Percentiles rank a stretch among this genome's conserved stretches.
Evolutionary conservation across 2,329 filamentous ascomycete genomes (phyloP).

Genomic region (Hypoxylon sp.): DNA sequence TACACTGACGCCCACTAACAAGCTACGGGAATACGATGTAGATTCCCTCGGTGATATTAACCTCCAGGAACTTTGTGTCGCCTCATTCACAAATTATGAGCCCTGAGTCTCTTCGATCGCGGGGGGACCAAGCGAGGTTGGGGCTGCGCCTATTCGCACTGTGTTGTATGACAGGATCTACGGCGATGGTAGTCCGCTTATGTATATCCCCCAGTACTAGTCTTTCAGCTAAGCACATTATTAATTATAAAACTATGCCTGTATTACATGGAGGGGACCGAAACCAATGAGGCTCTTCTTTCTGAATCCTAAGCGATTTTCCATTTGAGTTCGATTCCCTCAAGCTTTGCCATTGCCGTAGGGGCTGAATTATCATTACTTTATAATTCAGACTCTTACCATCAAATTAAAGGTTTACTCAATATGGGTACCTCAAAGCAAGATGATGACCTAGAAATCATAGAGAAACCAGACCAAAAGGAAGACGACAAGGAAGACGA

Average conservation of each 20-base stretch:
- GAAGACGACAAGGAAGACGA: background rate
- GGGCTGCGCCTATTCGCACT: background rate
- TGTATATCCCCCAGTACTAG: background rate
- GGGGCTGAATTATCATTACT: too few species aligned
- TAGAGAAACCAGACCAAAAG: conserved; percentile 2
- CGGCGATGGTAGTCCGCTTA: background rate
- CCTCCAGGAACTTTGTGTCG: background rate
- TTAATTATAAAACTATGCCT: too few species aligned
- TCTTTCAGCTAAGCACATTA: background rate
- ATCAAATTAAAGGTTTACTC: background rate
- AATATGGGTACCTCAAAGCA: background rate
- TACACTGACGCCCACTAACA: background rate
- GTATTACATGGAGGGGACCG: too few species aligned
- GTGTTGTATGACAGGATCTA: conserved; percentile 2
- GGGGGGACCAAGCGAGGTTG: background rate
- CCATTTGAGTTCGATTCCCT: background rate
- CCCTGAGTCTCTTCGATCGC: background rate
- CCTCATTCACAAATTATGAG: conserved; percentile 2
- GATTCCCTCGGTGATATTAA: conserved; percentile 2
- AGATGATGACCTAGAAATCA: conserved; percentile 11
- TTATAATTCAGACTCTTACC: too few species aligned
- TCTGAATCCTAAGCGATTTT: background rate
- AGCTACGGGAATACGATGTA: background rate
- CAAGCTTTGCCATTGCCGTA: background rate
- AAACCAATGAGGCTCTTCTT: too few species aligned